phyloP scores from a whole-genome alignment of 768 basidiomycete species.

The Rhizopogon vinicolor region DNA sequence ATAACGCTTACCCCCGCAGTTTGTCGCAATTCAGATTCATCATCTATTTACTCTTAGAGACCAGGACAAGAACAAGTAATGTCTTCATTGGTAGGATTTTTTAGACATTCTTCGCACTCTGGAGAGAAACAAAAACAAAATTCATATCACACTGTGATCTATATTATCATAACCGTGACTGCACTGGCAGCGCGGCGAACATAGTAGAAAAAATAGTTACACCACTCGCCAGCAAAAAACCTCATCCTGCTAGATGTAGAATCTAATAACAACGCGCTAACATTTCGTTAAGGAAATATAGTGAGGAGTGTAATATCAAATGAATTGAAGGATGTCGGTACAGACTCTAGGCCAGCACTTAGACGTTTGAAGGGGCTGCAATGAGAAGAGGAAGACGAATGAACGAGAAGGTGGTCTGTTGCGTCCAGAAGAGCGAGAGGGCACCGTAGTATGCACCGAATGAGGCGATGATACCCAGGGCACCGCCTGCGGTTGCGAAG shows the following conservation, averaged over 20 bases:
- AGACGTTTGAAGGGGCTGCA: conserved; percentile 12
- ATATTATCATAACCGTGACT: not conserved
- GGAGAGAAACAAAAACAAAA: not conserved
- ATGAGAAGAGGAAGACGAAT: conserved; percentile 21
- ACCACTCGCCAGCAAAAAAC: not conserved
- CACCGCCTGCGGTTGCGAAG: conserved; percentile 23
- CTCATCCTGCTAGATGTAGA: not conserved
- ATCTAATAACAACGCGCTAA: no score
- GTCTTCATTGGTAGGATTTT: not conserved
- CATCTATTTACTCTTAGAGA: not conserved
- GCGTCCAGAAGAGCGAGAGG: conserved; percentile 23
- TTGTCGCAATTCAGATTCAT: not conserved
- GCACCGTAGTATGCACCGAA: conserved; percentile 26
- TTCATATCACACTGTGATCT: not conserved
- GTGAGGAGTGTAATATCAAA: not conserved
- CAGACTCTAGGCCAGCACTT: not conserved
- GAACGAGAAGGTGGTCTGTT: conserved; percentile 21
- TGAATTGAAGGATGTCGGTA: not conserved
- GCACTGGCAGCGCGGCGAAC: not conserved
- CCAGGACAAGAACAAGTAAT: no score
- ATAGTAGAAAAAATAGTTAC: not conserved
- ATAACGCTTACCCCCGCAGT: not conserved
- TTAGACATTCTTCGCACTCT: not conserved
- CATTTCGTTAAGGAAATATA: not conserved
- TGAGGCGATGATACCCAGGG: conserved; percentile 19